Evolutionary conservation across 1,284 basidiomycete genomes (phyloP), one percentile per base, ranked within the genome.

Genomic region (Heterobasidion irregulare): DNA sequence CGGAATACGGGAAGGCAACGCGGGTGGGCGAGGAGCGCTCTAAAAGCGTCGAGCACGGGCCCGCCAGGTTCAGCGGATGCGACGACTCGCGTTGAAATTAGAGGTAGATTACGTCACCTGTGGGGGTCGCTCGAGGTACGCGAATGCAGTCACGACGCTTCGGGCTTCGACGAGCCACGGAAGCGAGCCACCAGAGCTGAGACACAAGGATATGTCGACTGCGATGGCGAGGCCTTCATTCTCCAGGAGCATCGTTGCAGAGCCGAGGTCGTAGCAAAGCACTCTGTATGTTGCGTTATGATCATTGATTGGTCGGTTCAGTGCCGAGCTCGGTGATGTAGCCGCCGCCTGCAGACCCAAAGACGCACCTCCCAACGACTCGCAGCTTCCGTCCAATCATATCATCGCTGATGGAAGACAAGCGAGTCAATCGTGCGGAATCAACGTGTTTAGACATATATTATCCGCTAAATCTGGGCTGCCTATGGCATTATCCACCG

Each of bases 321-420:
- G 26, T 26, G 6, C 26, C 26, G 26, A 26, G 26, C 26, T 26
- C 19, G 19, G 36, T 8, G 44, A 50, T 8, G 13, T 18, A 46
- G 19, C 19, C 48, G 50, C 44, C n/a, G 34, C 10, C 19, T 33
- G 33, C 16, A 15, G n/a, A 26, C n/a, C 6, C 48, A 13, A 16
- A 35, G 36, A 55, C 59, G 43, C 51, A 60, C 59, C 55, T 60
- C 44, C 59, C 59, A 38, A 56, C 55, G 33, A 60, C 56, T 35
- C 59, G 59, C 16, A 60, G 16, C 44, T 60, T 60, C 41, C 58
- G 60, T 36, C 56, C 56, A 46, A 60, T 55, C 41, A 60, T 52
- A 26, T 53, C 59, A 9, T 57, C 48, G 15, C 54, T 6, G 49
- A 60, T 53, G 26, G 51, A 53, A 10, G 58, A 55, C 8, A 60